Evolutionary conservation across 2,329 filamentous ascomycete species (phyloP).

Genomic region (Hypoxylon sp.): DNA sequence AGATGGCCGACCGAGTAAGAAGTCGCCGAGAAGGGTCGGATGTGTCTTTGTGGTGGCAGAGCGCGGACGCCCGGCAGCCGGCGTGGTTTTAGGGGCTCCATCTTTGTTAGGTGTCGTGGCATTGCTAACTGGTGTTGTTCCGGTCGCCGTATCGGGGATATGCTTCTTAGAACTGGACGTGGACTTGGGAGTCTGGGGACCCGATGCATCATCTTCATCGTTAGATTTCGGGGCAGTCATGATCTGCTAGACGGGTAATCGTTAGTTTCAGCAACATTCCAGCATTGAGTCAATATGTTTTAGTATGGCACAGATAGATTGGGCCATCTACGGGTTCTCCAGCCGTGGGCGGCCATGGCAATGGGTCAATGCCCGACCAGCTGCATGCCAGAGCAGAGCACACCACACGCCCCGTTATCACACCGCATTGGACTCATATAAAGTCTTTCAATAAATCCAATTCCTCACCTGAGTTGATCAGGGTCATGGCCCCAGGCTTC

Average conservation of each 20-base stretch:
- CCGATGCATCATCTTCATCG: constrained; percentile 53
- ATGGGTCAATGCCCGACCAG: constrained; percentile 37
- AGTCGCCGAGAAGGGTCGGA: constrained; percentile 53
- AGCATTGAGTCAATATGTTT: constrained; percentile 13
- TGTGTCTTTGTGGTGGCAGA: constrained; percentile 49
- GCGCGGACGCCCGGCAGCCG: constrained; percentile 48
- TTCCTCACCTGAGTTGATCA: constrained; percentile 46
- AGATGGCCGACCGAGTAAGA: constrained; percentile 56
- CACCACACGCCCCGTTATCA: constrained; percentile 22
- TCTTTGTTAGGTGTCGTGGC: constrained; percentile 42
- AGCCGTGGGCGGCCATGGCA: constrained; percentile 28
- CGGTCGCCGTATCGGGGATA: constrained; percentile 40
- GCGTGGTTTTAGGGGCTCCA: constrained; percentile 45
- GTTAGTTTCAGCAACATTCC: constrained; percentile 48
- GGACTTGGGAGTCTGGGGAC: constrained; percentile 46
- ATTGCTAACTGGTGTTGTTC: constrained; percentile 34
- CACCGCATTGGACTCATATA: constrained; percentile 17
- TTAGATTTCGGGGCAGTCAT: constrained; percentile 52
- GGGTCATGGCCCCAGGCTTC: constrained; percentile 43
- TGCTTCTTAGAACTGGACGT: constrained; percentile 40
- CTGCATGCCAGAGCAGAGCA: constrained; percentile 40
- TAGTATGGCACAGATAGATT: constrained; percentile 32
- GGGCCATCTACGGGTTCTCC: constrained; percentile 21
- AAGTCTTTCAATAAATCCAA: constrained; percentile 21
- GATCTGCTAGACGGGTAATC: constrained; percentile 45